These are phyloP conservation scores for Aspergillus spinulosporus DNA, from an alignment of 2,329 filamentous ascomycete genomes.

Conservation along the genomic window DNA sequence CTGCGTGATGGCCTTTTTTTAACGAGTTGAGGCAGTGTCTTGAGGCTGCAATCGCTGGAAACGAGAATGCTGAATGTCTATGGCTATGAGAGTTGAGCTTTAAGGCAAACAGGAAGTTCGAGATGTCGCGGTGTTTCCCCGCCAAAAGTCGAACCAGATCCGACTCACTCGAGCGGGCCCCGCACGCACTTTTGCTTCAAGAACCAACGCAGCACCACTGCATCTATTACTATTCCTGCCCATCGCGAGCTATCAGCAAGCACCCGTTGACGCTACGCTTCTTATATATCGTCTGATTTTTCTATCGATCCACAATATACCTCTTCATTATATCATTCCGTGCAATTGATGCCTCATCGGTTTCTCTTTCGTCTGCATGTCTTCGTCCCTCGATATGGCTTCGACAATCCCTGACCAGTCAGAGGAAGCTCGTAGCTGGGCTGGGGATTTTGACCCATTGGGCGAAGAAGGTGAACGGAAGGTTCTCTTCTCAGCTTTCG, in stretches of 20 bases:
- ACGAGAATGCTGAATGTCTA: background rate
- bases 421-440: constrained; percentile 48
- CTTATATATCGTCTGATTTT: background rate
- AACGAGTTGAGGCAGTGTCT: background rate
- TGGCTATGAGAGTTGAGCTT: background rate
- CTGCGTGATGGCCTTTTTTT: background rate
- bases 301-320: background rate
- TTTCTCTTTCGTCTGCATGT: background rate
- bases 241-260: background rate
- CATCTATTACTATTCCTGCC: background rate
- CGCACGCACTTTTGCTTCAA: constrained; percentile 3
- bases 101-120: background rate
- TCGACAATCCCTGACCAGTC: constrained; percentile 17
- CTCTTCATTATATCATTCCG: background rate
- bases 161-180: constrained; percentile 8
- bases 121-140: constrained; percentile 15
- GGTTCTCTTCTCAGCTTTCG: constrained; percentile 77
- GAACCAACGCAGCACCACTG: background rate
- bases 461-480: constrained; percentile 76
- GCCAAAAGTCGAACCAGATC: constrained; percentile 4
- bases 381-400: constrained; percentile 9
- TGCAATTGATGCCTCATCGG: background rate
- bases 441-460: constrained; percentile 64
- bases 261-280: background rate
- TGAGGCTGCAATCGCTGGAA: background rate